Base-by-base conservation (phyloP, 2,329 filamentous ascomycete genomes). In the Epichloe scottii region DNA sequence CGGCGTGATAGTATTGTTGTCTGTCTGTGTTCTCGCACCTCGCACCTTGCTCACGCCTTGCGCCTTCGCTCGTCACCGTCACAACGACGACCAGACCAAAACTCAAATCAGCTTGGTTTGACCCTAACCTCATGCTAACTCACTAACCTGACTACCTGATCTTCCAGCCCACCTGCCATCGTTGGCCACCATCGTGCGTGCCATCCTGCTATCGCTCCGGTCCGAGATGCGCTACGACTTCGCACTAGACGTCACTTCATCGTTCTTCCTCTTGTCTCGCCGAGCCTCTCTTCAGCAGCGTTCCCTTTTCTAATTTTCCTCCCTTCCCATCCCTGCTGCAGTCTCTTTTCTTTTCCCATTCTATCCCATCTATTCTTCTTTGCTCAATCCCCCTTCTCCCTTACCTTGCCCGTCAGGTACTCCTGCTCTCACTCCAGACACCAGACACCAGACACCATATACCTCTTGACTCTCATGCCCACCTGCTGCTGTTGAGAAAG, bases 251-350 rank as follows among this genome's bases (percentile, higher is more conserved):
- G 21, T 21, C 42, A 8, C 46, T 33, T 34, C 30, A 35, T 48
- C 52, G 46, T 43, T 43, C 17, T 43, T 43, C 17, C 46, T 49
- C 41, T 33, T 33, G 12, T 35, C 40, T 43, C 44, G 48, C 52
- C 52, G 52, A 54, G 52, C 52, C 35, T 54, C 50, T 52, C 52
- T 52, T 48, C 52, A 54, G 52, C 52, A 54, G 52, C 47, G 45
- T 52, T 44, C 46, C 43, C 52, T 44, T 48, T 21, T 46, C 48
- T 19, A 21, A 44, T 26, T 44, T 42, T 33, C 7, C n/a, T 19
- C n/a, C 15, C 15, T 42, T 44, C 33, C 43, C 14, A 33, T 33
- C 21, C 49, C 15, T 26, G 14, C 21, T 17, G 38, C 26, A 30
- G 8, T 23, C 49, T 30, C 15, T 43, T 35, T n/a, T 45, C n/a